phyloP scores from a whole-genome alignment of 2,329 filamentous ascomycete species.

The Colletotrichum euphorbiae region DNA sequence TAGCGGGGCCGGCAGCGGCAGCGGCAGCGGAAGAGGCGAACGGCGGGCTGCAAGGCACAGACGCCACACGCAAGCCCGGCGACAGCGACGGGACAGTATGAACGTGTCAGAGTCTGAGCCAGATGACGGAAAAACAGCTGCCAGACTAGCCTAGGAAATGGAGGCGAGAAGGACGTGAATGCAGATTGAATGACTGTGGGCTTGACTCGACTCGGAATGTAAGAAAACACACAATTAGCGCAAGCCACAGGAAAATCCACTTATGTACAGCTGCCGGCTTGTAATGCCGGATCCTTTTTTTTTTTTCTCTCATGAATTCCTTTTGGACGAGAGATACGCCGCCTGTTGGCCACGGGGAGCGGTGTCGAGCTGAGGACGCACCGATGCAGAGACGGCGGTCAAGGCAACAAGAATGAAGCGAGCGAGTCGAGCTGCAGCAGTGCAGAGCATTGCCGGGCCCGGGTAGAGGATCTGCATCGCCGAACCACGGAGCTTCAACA shows the following conservation, averaged over 20 bases:
- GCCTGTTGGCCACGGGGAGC: not conserved
- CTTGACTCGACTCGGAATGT: slow-evolving; percentile 22
- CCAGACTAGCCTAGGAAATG: slow-evolving; percentile 24
- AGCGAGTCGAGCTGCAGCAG: too few species aligned
- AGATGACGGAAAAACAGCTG: slow-evolving; percentile 12
- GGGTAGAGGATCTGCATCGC: too few species aligned
- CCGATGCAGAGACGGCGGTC: not conserved
- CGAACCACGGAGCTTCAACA: too few species aligned
- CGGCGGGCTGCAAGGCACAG: not conserved
- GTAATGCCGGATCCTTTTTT: not conserved
- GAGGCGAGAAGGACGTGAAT: slow-evolving; percentile 27
- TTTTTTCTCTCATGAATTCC: too few species aligned
- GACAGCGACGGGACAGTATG: too few species aligned
- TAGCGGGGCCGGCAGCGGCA: not conserved
- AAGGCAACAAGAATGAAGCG: not conserved
- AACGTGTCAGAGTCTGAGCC: slow-evolving; percentile 12
- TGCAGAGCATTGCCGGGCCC: too few species aligned
- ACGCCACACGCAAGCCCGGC: not conserved
- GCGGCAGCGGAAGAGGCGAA: slow-evolving; percentile 1
- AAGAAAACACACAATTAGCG: slow-evolving; percentile 15
- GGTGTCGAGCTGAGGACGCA: not conserved
- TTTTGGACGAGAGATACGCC: not conserved
- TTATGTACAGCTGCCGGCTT: not conserved
- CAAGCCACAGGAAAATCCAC: slow-evolving; percentile 24
- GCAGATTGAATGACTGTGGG: slow-evolving; percentile 8